Base-by-base conservation (phyloP, 2,329 filamentous ascomycete species). In the Daldinia sp. region DNA sequence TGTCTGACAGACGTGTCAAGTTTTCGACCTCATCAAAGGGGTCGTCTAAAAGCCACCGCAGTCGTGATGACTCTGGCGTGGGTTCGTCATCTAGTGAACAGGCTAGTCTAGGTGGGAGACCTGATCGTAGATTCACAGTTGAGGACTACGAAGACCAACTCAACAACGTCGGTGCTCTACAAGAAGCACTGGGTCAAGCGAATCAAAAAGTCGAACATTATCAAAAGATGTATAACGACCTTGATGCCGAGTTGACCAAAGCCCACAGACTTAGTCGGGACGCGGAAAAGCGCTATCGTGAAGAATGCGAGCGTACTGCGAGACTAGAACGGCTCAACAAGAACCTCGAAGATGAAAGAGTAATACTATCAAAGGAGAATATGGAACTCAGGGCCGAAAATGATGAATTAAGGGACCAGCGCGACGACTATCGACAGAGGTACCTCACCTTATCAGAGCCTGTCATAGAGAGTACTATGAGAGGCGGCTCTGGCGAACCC, bases 21-120 rank as follows among this genome's bases (percentile, higher is more conserved):
- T 75, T 76, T 55, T 64, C 67, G 46, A 30, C 59, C 61, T 60
- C 73, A 33, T 46, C 67, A 23, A 73, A 63, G 61, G 66, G 46
- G 37, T 69, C 55, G 13, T 65, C 51, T 35, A 74, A 58, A 58
- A 53, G 59, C 26, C 69, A 70, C 28, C 46, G 63, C 50, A 73
- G 71, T 68, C 64, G 67, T 61, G 73, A 72, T 41, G 75, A 77
- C 66, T 77, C 75, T 30, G 75, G 75, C 54, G 56, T 77, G 41
- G 75, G 75, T 70, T 77, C 75, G 67, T 77, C 72, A 60, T 76
- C 74, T 56, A 77, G 74, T 74, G 74, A 73, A 35, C 73, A 75
- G 50, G 72, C 72, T 70, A 73, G 74, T 55, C 58, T 68, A 58
- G 74, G 74, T 63, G 72, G 74, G 65, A 76, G 72, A 70, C 70